phyloP scores from a whole-genome alignment of 306 rosid genomes.

The Malus domestica region ASM211411v1 NC_041791.1:31679001-31679500 shows the following conservation, averaged over 20 bases:
- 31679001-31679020: constrained; percentile 86
- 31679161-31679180: constrained; percentile 90
- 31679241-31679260: not conserved
- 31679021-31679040: constrained; percentile 71
- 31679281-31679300: not conserved
- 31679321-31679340: not conserved
- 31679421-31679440: constrained; percentile 79
- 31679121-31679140: constrained; percentile 94
- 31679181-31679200: constrained; percentile 61
- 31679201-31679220: not conserved
- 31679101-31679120: constrained; percentile 99
- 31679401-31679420: constrained; percentile 62
- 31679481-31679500: constrained; percentile 89
- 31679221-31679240: not conserved
- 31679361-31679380: not conserved
- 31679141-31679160: constrained; percentile 87
- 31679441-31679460: constrained; percentile 78
- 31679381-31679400: not conserved
- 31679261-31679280: not conserved
- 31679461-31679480: constrained; percentile 74
- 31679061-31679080: constrained; percentile 87
- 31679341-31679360: not conserved
- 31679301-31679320: not conserved
- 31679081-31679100: constrained; percentile 80
- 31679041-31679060: constrained; percentile 84